Evolutionary conservation across 2,329 filamentous ascomycete genomes (phyloP).

Genomic region (Xenosphaeropsis pyriputrescens): DNA sequence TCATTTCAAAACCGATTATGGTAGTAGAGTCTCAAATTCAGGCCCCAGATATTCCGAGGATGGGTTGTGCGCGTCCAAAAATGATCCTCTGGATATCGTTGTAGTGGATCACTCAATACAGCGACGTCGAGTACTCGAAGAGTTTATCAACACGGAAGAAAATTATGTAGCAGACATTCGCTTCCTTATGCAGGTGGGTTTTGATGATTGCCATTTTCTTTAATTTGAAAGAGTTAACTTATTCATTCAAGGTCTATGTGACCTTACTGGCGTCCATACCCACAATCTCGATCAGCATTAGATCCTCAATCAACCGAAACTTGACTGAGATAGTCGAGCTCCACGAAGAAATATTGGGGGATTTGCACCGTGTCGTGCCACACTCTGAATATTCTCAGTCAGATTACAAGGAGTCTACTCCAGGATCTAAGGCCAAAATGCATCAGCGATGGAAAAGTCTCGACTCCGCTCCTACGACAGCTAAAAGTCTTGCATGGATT

Average conservation of each 20-base stretch:
- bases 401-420: conserved; percentile 12
- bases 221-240: conserved; percentile 14
- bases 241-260: conserved; percentile 47
- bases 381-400: conserved; percentile 46
- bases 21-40: conserved; percentile 45
- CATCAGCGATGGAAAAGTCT: conserved; percentile 32
- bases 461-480: conserved; percentile 18
- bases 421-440: background rate
- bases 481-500: conserved; percentile 24
- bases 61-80: conserved; percentile 20
- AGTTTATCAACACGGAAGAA: conserved; percentile 75
- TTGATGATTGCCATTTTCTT: background rate
- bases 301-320: conserved; percentile 64
- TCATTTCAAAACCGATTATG: conserved; percentile 44
- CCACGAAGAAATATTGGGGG: conserved; percentile 67
- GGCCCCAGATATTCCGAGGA: conserved; percentile 49
- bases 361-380: conserved; percentile 58
- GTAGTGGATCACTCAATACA: conserved; percentile 60
- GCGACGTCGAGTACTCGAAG: conserved; percentile 67
- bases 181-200: conserved; percentile 66
- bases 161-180: conserved; percentile 79
- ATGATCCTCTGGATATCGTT: conserved; percentile 43
- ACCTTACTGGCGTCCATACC: conserved; percentile 61
- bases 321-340: conserved; percentile 67
- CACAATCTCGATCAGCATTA: conserved; percentile 44